A percentile compares a stretch with the other conserved stretches of the same genome.
These are phyloP conservation scores for Polygonum aviculare DNA, from an alignment of 148 eudicot species.

Conservation along the genomic window DNA sequence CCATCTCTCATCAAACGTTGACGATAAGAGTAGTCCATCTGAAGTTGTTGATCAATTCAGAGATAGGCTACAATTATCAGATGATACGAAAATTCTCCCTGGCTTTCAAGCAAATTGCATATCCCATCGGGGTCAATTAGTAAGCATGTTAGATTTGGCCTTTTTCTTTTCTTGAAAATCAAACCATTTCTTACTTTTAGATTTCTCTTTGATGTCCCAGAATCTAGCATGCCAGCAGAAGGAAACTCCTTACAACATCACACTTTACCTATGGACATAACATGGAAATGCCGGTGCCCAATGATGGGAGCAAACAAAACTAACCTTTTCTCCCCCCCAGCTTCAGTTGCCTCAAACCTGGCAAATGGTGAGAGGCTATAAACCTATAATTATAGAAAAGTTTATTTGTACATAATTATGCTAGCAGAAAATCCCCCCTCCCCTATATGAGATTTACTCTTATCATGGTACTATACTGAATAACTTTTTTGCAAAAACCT, in stretches of 20 bases:
- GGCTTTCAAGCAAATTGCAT: constrained; percentile 6
- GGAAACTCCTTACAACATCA: constrained; percentile 2
- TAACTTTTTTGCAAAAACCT: not conserved
- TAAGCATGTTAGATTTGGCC: constrained; percentile 1
- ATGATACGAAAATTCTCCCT: not conserved
- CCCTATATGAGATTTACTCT: not conserved
- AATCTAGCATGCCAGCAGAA: constrained; percentile 32
- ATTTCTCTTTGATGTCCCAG: constrained; percentile 16
- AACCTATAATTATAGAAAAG: not conserved
- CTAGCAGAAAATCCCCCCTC: constrained; percentile 3
- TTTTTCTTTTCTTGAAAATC: not conserved
- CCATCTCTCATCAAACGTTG: not conserved
- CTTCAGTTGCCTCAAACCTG: not conserved
- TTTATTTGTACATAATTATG: constrained; percentile 10
- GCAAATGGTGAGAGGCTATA: not conserved
- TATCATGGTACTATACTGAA: not conserved
- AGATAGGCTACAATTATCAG: too few species aligned
- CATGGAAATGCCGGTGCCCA: not conserved
- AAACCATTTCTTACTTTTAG: not conserved
- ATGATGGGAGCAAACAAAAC: not conserved
- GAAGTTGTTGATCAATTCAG: too few species aligned
- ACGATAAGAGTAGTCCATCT: not conserved
- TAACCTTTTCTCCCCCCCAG: not conserved
- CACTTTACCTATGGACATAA: not conserved
- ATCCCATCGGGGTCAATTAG: constrained; percentile 7